These are phyloP conservation scores for Setomelanomma holmii DNA, from an alignment of 2,329 filamentous ascomycete genomes.

Conservation along the genomic window DNA sequence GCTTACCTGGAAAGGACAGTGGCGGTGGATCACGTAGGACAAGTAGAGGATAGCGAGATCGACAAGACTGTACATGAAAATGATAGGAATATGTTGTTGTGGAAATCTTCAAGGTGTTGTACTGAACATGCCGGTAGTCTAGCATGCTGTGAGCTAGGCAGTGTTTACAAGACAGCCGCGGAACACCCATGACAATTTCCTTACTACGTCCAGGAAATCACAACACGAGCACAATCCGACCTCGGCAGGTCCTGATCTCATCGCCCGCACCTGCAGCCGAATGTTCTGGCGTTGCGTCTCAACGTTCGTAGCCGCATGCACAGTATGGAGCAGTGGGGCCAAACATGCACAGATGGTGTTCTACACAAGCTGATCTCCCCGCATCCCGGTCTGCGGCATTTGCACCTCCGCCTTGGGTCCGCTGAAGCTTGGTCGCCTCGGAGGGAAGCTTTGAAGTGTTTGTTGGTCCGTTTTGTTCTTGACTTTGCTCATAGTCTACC, in stretches of 20 bases:
- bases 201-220: not conserved
- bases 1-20: not conserved
- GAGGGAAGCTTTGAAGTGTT: not conserved
- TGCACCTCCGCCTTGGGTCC: slow-evolving; percentile 5
- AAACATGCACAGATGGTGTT: no score
- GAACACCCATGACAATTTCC: not conserved
- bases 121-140: no score
- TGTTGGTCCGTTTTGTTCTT: not conserved
- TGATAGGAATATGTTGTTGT: no score
- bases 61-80: not conserved
- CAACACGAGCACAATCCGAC: not conserved
- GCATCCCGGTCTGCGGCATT: slow-evolving; percentile 1
- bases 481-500: not conserved
- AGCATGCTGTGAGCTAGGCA: no score
- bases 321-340: slow-evolving; percentile 3
- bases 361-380: slow-evolving; percentile 11
- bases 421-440: not conserved
- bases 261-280: not conserved
- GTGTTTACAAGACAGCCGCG: no score
- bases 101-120: no score
- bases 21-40: not conserved
- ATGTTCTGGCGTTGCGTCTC: slow-evolving; percentile 14
- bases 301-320: slow-evolving; percentile 18
- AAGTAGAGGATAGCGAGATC: not conserved
- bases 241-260: not conserved